Evolutionary conservation across 371 early-diverging fungal species (phyloP), one percentile per base, ranked within the genome.

Genomic region (Mortierella sp.): DNA sequence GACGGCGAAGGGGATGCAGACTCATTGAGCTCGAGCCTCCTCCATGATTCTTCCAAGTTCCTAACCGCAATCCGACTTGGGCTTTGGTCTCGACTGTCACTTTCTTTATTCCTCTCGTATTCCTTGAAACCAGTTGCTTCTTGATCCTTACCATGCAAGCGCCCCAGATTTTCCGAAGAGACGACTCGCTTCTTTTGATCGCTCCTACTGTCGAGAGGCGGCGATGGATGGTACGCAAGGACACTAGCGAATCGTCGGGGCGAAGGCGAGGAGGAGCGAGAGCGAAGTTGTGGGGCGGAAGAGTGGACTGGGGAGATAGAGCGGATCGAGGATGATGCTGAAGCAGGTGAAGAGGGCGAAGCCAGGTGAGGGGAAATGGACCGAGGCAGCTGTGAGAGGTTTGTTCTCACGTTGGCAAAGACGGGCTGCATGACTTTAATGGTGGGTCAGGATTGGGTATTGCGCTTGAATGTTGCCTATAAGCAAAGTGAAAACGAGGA

Each of bases 161-260:
- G 37, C 7, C 11, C 11, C 37, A 34, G 14, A 14, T 34, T 41
- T 17, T 15, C n/a, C 42, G 49, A 23, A 8, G 49, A 26, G 12
- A 23, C 42, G 6, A 15, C 21, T 42, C 23, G 6, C n/a, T 23
- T 42, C 30, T 55, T 43, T 24, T 27, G 32, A 24, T 56, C 26
- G 37, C 37, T 26, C 23, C 49, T 19, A 12, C 54, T 34, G 4
- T 58, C 70, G 4, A 50, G 42, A 28, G 63, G 59, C 53, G 61
- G 65, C 6, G 52, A 46, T 3, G 72, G 51, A 31, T 71, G 56
- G 51, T 65, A 72, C n/a, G 72, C 72, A 17, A 72, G 72, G 1
- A 72, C 72, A 27, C 66, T 65, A 3, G 72, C 72, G 27, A 72
- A 72, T 41, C 72, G 28, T n/a, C 66, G 50, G 19, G 72, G 72